Evolutionary conservation across 1,284 basidiomycete genomes (phyloP).

Genomic region (Mycena sp.): DNA sequence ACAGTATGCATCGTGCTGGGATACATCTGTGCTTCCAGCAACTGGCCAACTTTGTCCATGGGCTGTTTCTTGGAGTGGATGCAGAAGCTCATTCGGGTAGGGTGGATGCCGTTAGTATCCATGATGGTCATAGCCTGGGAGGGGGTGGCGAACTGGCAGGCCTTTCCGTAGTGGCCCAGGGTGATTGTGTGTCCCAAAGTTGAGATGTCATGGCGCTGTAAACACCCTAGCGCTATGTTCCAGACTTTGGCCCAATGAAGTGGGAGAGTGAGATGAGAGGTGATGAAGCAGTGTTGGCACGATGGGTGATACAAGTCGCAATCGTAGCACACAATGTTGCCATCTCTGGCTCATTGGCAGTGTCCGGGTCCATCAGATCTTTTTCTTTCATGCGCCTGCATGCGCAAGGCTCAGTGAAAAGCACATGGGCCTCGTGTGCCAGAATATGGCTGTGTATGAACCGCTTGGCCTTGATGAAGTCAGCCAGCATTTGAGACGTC

Average conservation of each 20-base stretch:
- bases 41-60: not conserved
- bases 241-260: conserved; percentile 13
- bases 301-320: not conserved
- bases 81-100: not conserved
- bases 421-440: too few species aligned
- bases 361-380: too few species aligned
- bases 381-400: too few species aligned
- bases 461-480: too few species aligned
- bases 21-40: not conserved
- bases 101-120: not conserved
- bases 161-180: not conserved
- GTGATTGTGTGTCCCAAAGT: not conserved
- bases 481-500: too few species aligned
- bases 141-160: not conserved
- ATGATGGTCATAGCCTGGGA: not conserved
- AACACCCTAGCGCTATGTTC: not conserved
- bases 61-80: not conserved
- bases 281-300: not conserved
- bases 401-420: too few species aligned
- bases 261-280: not conserved
- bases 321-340: too few species aligned
- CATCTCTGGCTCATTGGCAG: too few species aligned
- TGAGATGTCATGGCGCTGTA: not conserved
- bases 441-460: too few species aligned
- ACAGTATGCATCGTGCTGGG: not conserved